Evolutionary conservation across 345 rosid species (phyloP), one percentile per base, ranked within the genome.

Genomic region (Moringa oleifera): DNA sequence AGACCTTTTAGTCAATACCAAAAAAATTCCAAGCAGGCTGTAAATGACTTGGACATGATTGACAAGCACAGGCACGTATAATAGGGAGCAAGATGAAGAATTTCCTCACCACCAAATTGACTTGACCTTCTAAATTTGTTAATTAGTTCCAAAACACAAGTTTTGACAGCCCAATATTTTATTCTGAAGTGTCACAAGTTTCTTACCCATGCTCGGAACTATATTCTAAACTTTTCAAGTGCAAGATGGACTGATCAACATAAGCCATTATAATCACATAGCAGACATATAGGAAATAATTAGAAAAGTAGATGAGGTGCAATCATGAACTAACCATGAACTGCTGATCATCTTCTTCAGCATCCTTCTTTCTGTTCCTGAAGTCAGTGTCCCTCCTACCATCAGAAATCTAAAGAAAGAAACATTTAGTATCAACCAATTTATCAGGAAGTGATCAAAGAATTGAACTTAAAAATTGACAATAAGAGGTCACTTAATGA

Each of bases 291-390:
- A n/a, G 15, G 25, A 41, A 50, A 55, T 6, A 18, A 19, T 13
- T 13, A 4, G 22, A 53, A 53, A 23, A 21, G 16, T 4, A 59
- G 20, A 0, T 28, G 51, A 58, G 19, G 54, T 51, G 55, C 19
- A 18, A 25, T 20, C 23, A 25, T 63, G 63, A 57, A 74, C 86
- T 62, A 49, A 93, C 99, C 55, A 74, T 74, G 83, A 94, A 94
- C 65, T 80, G 87, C 71, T 78, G 85, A 57, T 81, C 95, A 68
- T 88, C 94, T 73, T 90, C 97, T 52, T 90, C 90, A 31, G 75
- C 79, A 77, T 83, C 99, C 71, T 85, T 94, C 77, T 82, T 92
- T 71, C 88, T 82, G 60, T 88, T 94, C 69, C 89, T 85, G 81
- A 90, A 78, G 76, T 93, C 94, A 22, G 63, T 66, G 66, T 81